Percentiles rank a stretch among this genome's conserved stretches.
Evolutionary conservation across 2,329 filamentous ascomycete genomes (phyloP).

Genomic region (Aureobasidium lini): DNA sequence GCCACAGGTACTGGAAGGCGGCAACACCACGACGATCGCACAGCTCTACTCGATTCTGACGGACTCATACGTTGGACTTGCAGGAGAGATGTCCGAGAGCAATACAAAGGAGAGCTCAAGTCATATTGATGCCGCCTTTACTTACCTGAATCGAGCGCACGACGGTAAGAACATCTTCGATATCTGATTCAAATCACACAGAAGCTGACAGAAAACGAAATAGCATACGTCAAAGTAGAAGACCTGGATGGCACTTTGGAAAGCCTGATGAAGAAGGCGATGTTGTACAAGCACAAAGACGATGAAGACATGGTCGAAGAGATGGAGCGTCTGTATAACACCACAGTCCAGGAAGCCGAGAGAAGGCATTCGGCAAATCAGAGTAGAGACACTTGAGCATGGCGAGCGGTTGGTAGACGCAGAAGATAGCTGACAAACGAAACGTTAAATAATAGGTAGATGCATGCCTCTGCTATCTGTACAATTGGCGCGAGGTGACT

Average conservation of each 20-base stretch:
- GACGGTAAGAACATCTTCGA: conserved; percentile 24
- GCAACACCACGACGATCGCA: conserved; percentile 55
- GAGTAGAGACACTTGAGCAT: not conserved
- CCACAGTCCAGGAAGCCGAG: conserved; percentile 12
- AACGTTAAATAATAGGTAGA: conserved; percentile 11
- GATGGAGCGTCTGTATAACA: conserved; percentile 16
- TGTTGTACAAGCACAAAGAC: conserved; percentile 14
- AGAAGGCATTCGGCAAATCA: conserved; percentile 10
- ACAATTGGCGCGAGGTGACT: conserved; percentile 13
- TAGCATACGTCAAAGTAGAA: conserved; percentile 58
- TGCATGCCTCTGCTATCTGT: conserved; percentile 12
- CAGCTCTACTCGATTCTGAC: conserved; percentile 62
- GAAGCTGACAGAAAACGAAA: not conserved
- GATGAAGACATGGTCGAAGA: conserved; percentile 16
- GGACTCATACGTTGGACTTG: conserved; percentile 72
- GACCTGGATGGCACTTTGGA: conserved; percentile 66
- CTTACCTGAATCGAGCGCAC: conserved; percentile 24
- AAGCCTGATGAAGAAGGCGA: conserved; percentile 72
- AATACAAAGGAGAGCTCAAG: conserved; percentile 21
- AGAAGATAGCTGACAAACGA: not conserved
- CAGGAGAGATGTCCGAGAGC: conserved; percentile 44
- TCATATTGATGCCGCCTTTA: conserved; percentile 22
- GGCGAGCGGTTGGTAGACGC: not conserved
- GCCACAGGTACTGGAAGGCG: conserved; percentile 60
- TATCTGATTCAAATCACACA: not conserved